phyloP scores from a whole-genome alignment of 2,329 filamentous ascomycete species.

The Exophiala bonariae region DNA sequence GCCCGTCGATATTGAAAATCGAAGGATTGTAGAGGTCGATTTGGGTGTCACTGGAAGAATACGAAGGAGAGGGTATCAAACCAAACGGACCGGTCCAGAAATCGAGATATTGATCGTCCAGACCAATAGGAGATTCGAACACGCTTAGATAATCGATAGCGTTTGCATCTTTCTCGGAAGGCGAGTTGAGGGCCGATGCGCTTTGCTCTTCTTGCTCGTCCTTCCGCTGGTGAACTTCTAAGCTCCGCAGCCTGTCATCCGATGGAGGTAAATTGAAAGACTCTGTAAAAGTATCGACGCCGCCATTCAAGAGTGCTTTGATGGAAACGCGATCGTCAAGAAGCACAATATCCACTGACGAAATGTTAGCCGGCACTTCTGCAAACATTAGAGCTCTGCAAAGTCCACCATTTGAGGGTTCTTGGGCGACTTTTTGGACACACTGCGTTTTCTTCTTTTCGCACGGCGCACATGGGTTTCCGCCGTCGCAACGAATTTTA shows the following conservation, averaged over 20 bases:
- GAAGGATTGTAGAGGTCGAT: constrained; percentile 18
- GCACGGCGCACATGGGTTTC: constrained; percentile 45
- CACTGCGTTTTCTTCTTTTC: constrained; percentile 44
- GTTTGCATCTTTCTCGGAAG: constrained; percentile 1
- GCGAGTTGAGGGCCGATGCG: constrained; percentile 2
- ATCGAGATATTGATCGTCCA: constrained; percentile 20
- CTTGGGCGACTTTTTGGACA: constrained; percentile 26
- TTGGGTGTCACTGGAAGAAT: constrained; percentile 13
- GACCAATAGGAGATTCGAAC: constrained; percentile 15
- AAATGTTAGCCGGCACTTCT: no score
- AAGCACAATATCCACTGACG: neutral
- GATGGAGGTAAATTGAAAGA: constrained; percentile 44
- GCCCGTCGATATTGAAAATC: constrained; percentile 6
- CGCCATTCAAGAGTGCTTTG: constrained; percentile 47
- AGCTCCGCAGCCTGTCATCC: constrained; percentile 37
- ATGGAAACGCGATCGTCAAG: constrained; percentile 44
- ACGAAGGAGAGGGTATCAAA: constrained; percentile 16
- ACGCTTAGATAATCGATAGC: constrained; percentile 18
- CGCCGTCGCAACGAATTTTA: constrained; percentile 49
- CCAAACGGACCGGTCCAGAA: constrained; percentile 24
- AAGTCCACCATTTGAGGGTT: constrained; percentile 26
- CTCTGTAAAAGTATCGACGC: constrained; percentile 48
- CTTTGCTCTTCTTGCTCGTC: constrained; percentile 17
- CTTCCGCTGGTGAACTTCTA: constrained; percentile 38
- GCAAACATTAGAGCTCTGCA: no score